Base-by-base conservation (phyloP, 78 protist species). In the Planoprotostelium fungivorum region DNA sequence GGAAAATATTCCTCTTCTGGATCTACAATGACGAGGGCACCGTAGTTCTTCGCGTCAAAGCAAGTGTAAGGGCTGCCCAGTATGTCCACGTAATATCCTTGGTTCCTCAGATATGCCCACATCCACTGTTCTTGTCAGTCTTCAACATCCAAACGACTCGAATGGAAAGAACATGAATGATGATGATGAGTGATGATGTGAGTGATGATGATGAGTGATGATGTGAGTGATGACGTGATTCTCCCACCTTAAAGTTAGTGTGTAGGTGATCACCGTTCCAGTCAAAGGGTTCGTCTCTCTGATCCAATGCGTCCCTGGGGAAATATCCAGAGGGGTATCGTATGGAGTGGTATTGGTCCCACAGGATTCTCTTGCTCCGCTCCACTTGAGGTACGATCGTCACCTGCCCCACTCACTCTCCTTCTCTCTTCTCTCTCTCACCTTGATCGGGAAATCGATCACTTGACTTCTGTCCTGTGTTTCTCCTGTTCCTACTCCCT, bases 241-340 rank as follows among this genome's bases (percentile, higher is more conserved):
- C n/a, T n/a, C 16, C 16, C 16, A 51, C 85, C 10, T 91, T 86
- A 86, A 92, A 97, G 89, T 98, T 98, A 84, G 99, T 98, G 91
- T 98, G 98, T 0, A 91, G 85, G 86, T 98, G 99, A 87, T 98
- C 99, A 36, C 99, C 99, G 84, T 95, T 93, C 99, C 99, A 97
- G 63, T 98, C 99, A 31, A 98, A 91, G 37, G 97, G 97, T 38
- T 97, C 97, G 35, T 28, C 88, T 34, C 83, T 38, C 0, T 36
- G 73, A 0, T 38, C 85, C 1, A 97, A 88, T 0, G 95, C 84
- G 86, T 98, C 99, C 29, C 97, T 89, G 16, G 99, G 99, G 23
- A 98, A 89, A 92, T 92, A 97, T 0, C 97, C 99, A 0, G 91
- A 63, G 35, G 99, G 99, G 63, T 97, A 98, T 1, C 89, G 90